Evolutionary conservation across 768 basidiomycete genomes (phyloP).

Genomic region (Lyophyllum shimeji): DNA sequence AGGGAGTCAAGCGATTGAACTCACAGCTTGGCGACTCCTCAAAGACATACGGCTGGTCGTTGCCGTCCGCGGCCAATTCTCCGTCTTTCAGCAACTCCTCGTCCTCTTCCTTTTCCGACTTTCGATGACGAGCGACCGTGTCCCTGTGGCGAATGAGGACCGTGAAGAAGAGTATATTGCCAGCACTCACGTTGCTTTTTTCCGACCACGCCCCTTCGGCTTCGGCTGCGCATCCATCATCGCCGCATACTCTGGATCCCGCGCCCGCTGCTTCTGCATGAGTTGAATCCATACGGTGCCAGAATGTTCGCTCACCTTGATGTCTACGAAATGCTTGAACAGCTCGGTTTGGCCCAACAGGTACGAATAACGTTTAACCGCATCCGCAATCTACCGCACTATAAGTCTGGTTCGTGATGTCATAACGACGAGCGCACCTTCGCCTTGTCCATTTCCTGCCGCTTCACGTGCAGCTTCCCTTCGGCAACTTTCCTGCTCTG

Average conservation of each 20-base stretch:
- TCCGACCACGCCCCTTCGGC: constrained; percentile 81
- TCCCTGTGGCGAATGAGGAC: constrained; percentile 45
- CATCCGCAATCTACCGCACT: constrained; percentile 71
- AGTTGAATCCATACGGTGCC: background rate
- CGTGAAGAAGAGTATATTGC: background rate
- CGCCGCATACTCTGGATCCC: constrained; percentile 91
- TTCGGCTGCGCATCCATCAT: constrained; percentile 86
- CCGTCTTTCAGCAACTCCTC: constrained; percentile 91
- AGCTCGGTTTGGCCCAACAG: constrained; percentile 97
- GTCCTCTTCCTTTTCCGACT: constrained; percentile 98
- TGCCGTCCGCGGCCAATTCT: constrained; percentile 74
- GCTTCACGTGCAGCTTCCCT: constrained; percentile 63
- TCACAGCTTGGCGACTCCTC: constrained; percentile 91
- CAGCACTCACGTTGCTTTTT: constrained; percentile 69
- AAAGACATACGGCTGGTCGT: constrained; percentile 92
- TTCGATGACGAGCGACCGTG: constrained; percentile 79
- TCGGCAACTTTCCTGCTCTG: constrained; percentile 65
- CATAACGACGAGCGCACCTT: constrained; percentile 51
- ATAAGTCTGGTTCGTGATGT: constrained; percentile 14
- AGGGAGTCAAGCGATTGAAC: constrained; percentile 22
- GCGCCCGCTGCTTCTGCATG: constrained; percentile 56
- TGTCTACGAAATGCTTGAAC: constrained; percentile 97
- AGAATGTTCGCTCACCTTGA: constrained; percentile 59
- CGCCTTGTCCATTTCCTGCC: constrained; percentile 86
- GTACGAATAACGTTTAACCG: constrained; percentile 95